phyloP scores from a whole-genome alignment of 192 early-diverging fungal species.

The Gryganskiella cystojenkinii region DNA sequence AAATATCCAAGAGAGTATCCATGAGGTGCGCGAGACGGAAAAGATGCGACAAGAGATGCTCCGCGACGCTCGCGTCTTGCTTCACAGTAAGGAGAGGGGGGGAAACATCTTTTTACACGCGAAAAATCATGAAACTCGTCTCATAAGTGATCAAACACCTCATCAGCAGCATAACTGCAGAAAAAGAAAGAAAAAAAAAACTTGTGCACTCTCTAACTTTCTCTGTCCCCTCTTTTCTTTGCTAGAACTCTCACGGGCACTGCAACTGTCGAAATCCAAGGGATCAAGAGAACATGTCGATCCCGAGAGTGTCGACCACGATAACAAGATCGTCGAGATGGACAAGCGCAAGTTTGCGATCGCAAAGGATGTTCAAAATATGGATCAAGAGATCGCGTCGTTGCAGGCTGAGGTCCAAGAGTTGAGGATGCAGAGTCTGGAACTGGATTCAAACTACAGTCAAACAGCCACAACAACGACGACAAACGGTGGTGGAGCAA shows the following conservation, averaged over 20 bases:
- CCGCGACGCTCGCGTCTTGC: conserved; percentile 17
- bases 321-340: conserved; percentile 26
- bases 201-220: too few species aligned
- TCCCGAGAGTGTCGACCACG: conserved; percentile 29
- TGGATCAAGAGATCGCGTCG: conserved; percentile 36
- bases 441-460: conserved; percentile 12
- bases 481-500: not conserved
- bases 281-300: conserved; percentile 24
- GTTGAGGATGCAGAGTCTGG: conserved; percentile 30
- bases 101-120: too few species aligned
- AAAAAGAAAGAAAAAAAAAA: too few species aligned
- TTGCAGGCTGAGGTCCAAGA: conserved; percentile 33
- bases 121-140: too few species aligned
- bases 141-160: too few species aligned
- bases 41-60: conserved; percentile 18
- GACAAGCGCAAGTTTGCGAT: conserved; percentile 36
- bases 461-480: not conserved
- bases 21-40: conserved; percentile 31
- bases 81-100: conserved; percentile 32
- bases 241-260: conserved; percentile 34
- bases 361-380: conserved; percentile 30
- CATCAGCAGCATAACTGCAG: too few species aligned
- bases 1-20: conserved; percentile 21
- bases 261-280: conserved; percentile 27
- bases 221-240: not conserved